Evolutionary conservation across 495 filamentous ascomycete species (phyloP).

Genomic region (Neurospora tetrasperma): DNA sequence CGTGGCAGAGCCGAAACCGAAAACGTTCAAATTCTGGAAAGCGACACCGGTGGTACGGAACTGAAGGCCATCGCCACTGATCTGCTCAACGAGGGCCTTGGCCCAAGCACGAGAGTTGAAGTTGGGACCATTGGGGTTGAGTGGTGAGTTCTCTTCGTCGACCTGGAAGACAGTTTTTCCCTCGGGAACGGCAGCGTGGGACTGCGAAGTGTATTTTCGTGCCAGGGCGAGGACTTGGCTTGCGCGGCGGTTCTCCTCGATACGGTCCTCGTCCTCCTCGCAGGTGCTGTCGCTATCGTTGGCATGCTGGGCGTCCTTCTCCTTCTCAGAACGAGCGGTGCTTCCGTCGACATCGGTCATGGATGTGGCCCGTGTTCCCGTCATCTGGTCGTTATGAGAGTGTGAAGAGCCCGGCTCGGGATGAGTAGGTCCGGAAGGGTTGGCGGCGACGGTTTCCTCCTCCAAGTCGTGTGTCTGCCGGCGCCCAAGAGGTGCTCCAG

Average conservation of each 20-base stretch:
- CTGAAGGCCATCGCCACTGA: conserved; percentile 30
- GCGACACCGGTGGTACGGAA: conserved; percentile 43
- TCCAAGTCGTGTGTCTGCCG: conserved; percentile 16
- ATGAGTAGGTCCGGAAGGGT: neutral
- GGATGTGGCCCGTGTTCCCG: conserved; percentile 25
- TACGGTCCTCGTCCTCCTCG: conserved; percentile 26
- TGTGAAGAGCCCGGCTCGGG: conserved; percentile 10
- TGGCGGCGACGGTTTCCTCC: conserved; percentile 1
- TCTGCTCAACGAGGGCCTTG: conserved; percentile 41
- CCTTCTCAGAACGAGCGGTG: conserved; percentile 5
- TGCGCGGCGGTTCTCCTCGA: conserved; percentile 30
- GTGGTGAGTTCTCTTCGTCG: conserved; percentile 29
- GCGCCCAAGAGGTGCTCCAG: conserved; percentile 17
- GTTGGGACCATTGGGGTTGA: conserved; percentile 43
- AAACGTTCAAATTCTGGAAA: conserved; percentile 58
- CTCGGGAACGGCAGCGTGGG: conserved; percentile 17
- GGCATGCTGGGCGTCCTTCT: conserved; percentile 16
- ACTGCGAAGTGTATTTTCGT: conserved; percentile 34
- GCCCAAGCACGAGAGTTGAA: conserved; percentile 47
- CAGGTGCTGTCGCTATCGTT: conserved; percentile 18
- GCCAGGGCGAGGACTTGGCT: conserved; percentile 37
- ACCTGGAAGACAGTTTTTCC: conserved; percentile 29
- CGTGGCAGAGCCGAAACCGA: conserved; percentile 65
- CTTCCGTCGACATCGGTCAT: conserved; percentile 23
- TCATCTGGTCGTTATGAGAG: conserved; percentile 14